Evolutionary conservation across 2,329 filamentous ascomycete species (phyloP), one percentile per base, ranked within the genome.

Genomic region (Nannizzia gypsea): DNA sequence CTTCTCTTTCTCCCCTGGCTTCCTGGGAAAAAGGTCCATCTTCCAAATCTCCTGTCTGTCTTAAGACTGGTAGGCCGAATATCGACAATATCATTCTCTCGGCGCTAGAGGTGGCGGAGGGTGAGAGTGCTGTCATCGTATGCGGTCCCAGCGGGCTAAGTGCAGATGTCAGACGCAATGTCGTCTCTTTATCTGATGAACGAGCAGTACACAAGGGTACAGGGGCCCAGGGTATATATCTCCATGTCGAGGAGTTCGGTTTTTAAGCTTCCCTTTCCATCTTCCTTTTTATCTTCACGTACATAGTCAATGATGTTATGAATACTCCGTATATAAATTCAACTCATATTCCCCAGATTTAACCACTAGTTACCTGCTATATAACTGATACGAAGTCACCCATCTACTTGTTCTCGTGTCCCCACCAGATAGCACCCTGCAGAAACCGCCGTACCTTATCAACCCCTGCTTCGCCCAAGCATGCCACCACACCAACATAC

Each of bases 191-290:
- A 46, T 83, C 81, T 64, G 83, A 87, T 68, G 84, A 87, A 69
- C 74, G 84, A 31, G 84, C 82, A 2, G 82, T 86, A 48, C 83
- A 86, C 65, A 86, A 86, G 68, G 84, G 84, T 1, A 86, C 81
- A 0, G 83, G 83, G 0, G 84, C 84, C 13, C 83, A 86, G 68
- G 84, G 83, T 0, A 80, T 86, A 28, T 84, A 80, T 67, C 67
- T 84, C 34, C 81, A 84, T 70, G 78, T 78, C 0, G 83, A 85
- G 69, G 77, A 74, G 17, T 85, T 83, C 71, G 78, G 76, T 2
- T 83, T 73, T 62, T 77, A 59, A 63, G n/a, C n/a, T 13, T 20
- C 40, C 24, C 24, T 13, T 40, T 31, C 9, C 20, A 6, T 24
- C n/a, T n/a, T 15, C 20, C 31, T 13, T 11, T 11, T 17, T n/a